Conservation (phyloP, 2,329 filamentous ascomycete species). For the Fusarium zealandicum region DNA sequence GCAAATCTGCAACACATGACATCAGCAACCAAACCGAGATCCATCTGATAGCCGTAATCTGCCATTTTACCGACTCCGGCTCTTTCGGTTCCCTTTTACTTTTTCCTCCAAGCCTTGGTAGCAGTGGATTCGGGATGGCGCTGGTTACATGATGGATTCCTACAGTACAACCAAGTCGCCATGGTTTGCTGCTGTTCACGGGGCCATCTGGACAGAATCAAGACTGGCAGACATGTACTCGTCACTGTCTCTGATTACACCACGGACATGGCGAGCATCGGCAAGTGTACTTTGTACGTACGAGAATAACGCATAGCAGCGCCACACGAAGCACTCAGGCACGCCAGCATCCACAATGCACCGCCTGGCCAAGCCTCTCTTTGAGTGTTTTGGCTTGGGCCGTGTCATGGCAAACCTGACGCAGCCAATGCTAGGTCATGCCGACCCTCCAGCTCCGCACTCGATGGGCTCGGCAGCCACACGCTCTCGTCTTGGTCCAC, state of each 20-base stretch:
- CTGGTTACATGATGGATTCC: too few species aligned
- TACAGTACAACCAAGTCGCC: not conserved
- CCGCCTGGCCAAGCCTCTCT: not conserved
- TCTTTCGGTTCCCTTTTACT: slow-evolving; percentile 7
- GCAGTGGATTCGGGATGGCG: slow-evolving; percentile 11
- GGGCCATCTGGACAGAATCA: too few species aligned
- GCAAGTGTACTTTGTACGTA: slow-evolving; percentile 7
- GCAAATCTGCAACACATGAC: slow-evolving; percentile 24
- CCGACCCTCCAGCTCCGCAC: slow-evolving; percentile 27
- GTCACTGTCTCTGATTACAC: slow-evolving; percentile 5
- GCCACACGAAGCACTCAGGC: slow-evolving; percentile 17
- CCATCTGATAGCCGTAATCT: slow-evolving; percentile 3
- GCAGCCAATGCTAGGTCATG: slow-evolving; percentile 26
- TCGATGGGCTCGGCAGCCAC: slow-evolving; percentile 32
- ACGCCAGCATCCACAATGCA: slow-evolving; percentile 23
- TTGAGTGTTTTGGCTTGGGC: slow-evolving; percentile 23
- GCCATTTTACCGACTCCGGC: slow-evolving; percentile 3
- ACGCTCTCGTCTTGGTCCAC: slow-evolving; percentile 4
- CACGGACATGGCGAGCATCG: not conserved
- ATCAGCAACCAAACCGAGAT: slow-evolving; percentile 6
- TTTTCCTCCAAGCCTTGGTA: not conserved
- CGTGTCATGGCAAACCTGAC: slow-evolving; percentile 30
- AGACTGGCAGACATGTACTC: not conserved
- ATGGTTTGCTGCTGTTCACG: not conserved
- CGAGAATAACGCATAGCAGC: slow-evolving; percentile 13